These are phyloP conservation scores for Rubus parviflorus DNA, from an alignment of 306 rosid genomes.

Conservation along the genomic window DNA sequence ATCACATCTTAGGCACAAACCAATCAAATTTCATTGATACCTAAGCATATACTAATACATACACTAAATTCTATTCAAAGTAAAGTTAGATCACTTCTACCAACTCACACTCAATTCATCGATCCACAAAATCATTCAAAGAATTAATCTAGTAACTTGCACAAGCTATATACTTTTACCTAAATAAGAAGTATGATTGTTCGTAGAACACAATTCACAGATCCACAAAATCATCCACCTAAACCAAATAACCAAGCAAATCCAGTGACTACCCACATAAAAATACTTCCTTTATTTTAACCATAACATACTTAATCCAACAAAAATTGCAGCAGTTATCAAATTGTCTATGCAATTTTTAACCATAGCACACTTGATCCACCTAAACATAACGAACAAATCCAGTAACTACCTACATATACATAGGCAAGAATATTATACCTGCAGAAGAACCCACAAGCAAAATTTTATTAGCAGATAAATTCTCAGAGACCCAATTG, in stretches of 20 bases:
- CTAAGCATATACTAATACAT: not conserved
- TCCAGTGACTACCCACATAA: not conserved
- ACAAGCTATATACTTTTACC: not conserved
- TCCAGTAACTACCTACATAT: not conserved
- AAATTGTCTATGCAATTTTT: not conserved
- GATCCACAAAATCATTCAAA: conserved; percentile 31
- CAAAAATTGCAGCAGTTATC: not conserved
- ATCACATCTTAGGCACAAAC: not conserved
- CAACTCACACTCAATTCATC: conserved; percentile 8
- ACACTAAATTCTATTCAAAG: not conserved
- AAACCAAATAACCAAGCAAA: conserved; percentile 7
- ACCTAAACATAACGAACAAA: not conserved
- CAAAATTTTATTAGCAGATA: conserved; percentile 41
- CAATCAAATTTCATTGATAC: not conserved
- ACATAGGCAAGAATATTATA: conserved; percentile 18
- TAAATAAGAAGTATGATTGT: not conserved
- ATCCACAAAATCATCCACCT: conserved; percentile 26
- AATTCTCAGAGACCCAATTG: conserved; percentile 49
- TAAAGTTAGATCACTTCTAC: not conserved
- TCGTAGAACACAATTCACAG: conserved; percentile 15
- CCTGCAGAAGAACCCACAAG: conserved; percentile 97
- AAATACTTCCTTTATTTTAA: not conserved
- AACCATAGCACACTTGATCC: not conserved
- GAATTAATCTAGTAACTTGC: conserved; percentile 16
- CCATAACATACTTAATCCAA: not conserved